A percentile compares a stretch with the other conserved stretches of the same genome.
Evolutionary conservation across 2,329 filamentous ascomycete species (phyloP).

Genomic region (Pseudogymnoascus sp.): DNA sequence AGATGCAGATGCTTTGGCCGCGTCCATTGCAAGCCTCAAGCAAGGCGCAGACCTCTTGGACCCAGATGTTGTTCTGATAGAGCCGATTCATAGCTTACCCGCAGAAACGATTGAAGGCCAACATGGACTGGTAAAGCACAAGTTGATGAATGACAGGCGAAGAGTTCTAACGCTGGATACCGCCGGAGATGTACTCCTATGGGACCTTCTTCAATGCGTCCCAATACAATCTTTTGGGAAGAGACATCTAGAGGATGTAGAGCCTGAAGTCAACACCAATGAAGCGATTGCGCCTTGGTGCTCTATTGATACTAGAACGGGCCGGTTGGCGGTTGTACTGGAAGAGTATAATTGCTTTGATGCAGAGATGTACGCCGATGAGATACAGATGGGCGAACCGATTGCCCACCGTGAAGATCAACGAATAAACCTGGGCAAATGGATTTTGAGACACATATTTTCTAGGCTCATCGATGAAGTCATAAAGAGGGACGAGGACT

Average conservation of each 20-base stretch:
- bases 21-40: slow-evolving; percentile 42
- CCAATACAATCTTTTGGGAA: slow-evolving; percentile 91
- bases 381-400: slow-evolving; percentile 64
- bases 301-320: slow-evolving; percentile 86
- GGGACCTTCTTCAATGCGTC: slow-evolving; percentile 86
- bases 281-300: slow-evolving; percentile 96
- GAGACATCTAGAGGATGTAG: slow-evolving; percentile 85
- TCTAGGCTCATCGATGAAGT: slow-evolving; percentile 83
- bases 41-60: slow-evolving; percentile 48
- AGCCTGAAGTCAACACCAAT: slow-evolving; percentile 73
- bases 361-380: slow-evolving; percentile 93
- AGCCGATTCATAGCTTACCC: slow-evolving; percentile 60
- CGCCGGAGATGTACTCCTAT: slow-evolving; percentile 86
- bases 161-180: slow-evolving; percentile 88
- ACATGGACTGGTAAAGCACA: slow-evolving; percentile 89
- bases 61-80: slow-evolving; percentile 38
- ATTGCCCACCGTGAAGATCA: slow-evolving; percentile 86
- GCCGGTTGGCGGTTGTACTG: slow-evolving; percentile 79
- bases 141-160: slow-evolving; percentile 81
- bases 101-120: slow-evolving; percentile 88
- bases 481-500: slow-evolving; percentile 67
- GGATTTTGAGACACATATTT: slow-evolving; percentile 90
- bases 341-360: slow-evolving; percentile 97
- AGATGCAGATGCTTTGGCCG: slow-evolving; percentile 47
- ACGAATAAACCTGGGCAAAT: slow-evolving; percentile 93